Evolutionary conservation across 768 basidiomycete species (phyloP), one percentile per base, ranked within the genome.

Genomic region (Boletus coccyginus): DNA sequence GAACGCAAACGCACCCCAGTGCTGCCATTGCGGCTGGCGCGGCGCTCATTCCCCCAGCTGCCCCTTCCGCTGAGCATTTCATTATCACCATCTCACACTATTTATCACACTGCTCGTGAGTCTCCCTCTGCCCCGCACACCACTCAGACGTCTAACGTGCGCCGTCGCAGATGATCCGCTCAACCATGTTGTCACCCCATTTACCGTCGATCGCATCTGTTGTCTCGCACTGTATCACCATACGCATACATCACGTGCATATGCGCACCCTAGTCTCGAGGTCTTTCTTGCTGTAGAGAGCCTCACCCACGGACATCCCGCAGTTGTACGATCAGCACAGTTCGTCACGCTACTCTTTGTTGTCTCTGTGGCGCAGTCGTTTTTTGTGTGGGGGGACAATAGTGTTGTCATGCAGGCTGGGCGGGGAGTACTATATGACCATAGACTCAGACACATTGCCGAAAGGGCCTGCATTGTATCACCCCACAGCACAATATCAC

Each of bases 11-110:
- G 77, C 82, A n/a, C 86, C 88, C 57, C 86, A 88, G 69, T 90
- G 88, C 74, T 88, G 86, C 77, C 86, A 88, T 69, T 90, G 88
- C 60, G 86, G 86, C 62, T 86, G 78, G 77, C 83, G 87, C 63
- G 86, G 86, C 39, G 66, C 75, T 16, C 79, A 81, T 60, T 69
- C 82, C 29, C 80, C 83, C 36, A 77, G 74, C 65, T 88, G 87
- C 76, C 85, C 85, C 42, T 86, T 87, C 83, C 81, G 77, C 67
- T 82, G 70, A 77, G 59, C 66, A 67, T 53, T 6, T 46, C 45
- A 40, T 54, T 24, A 43, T 49, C 49, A 43, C 40, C 57, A 51
- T 56, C 27, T 61, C 61, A 52, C 46, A 31, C 55, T 72, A 65
- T 73, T 74, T 74, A 63, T 65, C 55, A 44, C 53, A 57, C 47